Percentiles rank a stretch among this genome's conserved stretches.
phyloP scores from a whole-genome alignment of 129 eudicot species.

The Rutidosis leptorrhynchoides region DNA sequence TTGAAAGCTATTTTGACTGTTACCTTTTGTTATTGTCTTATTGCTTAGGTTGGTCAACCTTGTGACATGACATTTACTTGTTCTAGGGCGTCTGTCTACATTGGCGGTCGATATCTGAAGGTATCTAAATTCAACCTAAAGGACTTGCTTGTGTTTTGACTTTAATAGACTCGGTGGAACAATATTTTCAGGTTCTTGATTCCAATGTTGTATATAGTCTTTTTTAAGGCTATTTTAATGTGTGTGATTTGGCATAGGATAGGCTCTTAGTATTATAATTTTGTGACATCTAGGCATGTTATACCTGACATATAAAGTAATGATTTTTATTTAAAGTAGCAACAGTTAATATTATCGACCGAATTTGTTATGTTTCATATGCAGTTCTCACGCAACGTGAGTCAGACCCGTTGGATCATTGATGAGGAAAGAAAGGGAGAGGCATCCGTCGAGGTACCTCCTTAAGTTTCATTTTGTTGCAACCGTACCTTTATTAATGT shows the following conservation, averaged over 20 bases:
- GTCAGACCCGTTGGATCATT: conserved; percentile 96
- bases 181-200: conserved; percentile 10
- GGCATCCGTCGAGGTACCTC: conserved; percentile 84
- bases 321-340: conserved; percentile 5
- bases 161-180: conserved; percentile 8
- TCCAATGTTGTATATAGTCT: not conserved
- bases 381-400: conserved; percentile 93
- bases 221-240: not conserved
- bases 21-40: conserved; percentile 16
- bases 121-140: conserved; percentile 33
- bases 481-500: not conserved
- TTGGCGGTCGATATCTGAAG: conserved; percentile 98
- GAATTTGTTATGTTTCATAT: conserved; percentile 20
- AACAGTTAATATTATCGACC: not conserved
- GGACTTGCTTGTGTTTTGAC: conserved; percentile 4
- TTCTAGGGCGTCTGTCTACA: conserved; percentile 59
- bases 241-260: not conserved
- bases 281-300: not conserved
- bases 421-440: conserved; percentile 99
- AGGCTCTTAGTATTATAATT: not conserved
- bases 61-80: conserved; percentile 57
- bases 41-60: conserved; percentile 57
- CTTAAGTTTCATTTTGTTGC: conserved; percentile 3
- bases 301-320: not conserved
- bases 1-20: conserved; percentile 18